Evolutionary conservation across 768 basidiomycete genomes (phyloP).

Genomic region (Sarcodon aspratus): DNA sequence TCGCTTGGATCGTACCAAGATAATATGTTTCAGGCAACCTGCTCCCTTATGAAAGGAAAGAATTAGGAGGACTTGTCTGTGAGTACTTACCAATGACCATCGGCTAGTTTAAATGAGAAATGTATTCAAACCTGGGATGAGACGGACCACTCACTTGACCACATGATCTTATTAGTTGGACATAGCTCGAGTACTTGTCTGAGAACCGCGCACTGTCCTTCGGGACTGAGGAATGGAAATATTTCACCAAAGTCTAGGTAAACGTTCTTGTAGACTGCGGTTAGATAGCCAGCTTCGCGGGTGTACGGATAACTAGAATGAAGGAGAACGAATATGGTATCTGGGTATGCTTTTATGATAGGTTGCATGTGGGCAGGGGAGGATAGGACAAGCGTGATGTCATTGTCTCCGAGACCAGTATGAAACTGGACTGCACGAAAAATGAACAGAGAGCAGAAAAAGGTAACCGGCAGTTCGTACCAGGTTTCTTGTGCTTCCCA

Average conservation of each 20-base stretch:
- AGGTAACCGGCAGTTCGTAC: slow-evolving; percentile 22
- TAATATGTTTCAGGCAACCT: slow-evolving; percentile 63
- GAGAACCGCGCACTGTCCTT: slow-evolving; percentile 50
- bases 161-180: slow-evolving; percentile 73
- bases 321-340: slow-evolving; percentile 53
- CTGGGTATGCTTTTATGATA: slow-evolving; percentile 50
- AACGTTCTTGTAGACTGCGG: slow-evolving; percentile 62
- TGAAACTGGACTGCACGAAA: slow-evolving; percentile 63
- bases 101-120: slow-evolving; percentile 22
- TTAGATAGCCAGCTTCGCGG: slow-evolving; percentile 68
- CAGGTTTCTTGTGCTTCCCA: slow-evolving; percentile 42
- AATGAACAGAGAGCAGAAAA: neutral
- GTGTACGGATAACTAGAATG: slow-evolving; percentile 75
- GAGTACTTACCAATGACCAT: slow-evolving; percentile 43
- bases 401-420: slow-evolving; percentile 70
- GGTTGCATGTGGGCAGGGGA: slow-evolving; percentile 62
- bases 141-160: slow-evolving; percentile 47
- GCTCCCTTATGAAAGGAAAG: too few species aligned
- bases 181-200: slow-evolving; percentile 57
- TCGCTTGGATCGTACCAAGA: slow-evolving; percentile 52
- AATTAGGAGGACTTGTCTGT: too few species aligned
- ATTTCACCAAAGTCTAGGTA: slow-evolving; percentile 76
- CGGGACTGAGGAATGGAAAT: slow-evolving; percentile 53
- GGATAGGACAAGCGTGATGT: slow-evolving; percentile 44
- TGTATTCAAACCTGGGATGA: slow-evolving; percentile 2